A percentile compares a stretch with the other conserved stretches of the same genome.
Evolutionary conservation across 768 basidiomycete genomes (phyloP).

Genomic region (Boletellus ananas): DNA sequence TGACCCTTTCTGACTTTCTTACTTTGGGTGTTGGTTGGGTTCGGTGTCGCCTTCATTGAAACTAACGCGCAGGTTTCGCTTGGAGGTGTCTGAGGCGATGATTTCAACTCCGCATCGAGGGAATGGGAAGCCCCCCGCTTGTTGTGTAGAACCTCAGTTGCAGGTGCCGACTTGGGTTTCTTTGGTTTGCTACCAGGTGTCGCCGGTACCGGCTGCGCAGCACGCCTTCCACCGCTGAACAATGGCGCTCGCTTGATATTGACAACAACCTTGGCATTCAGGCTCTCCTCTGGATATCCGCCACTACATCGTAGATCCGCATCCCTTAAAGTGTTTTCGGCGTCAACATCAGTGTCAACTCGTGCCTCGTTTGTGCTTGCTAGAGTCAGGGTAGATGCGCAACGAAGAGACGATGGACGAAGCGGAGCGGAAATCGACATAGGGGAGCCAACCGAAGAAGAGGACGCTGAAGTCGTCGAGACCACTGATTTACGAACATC

Average conservation of each 20-base stretch:
- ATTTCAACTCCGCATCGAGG: conserved; percentile 4
- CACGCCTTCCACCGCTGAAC: conserved; percentile 35
- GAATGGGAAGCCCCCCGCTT: conserved; percentile 4
- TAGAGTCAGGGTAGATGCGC: conserved; percentile 32
- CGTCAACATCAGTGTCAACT: conserved; percentile 4
- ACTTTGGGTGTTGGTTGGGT: conserved; percentile 4
- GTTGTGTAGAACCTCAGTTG: neutral
- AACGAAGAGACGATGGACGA: conserved; percentile 42
- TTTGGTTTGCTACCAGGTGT: conserved; percentile 15
- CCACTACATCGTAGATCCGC: conserved; percentile 12
- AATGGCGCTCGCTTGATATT: conserved; percentile 49
- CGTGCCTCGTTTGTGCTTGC: conserved; percentile 20
- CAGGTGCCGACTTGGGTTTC: conserved; percentile 10
- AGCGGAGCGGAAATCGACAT: conserved; percentile 36
- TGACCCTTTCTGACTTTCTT: conserved; percentile 34
- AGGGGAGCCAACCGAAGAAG: conserved; percentile 36
- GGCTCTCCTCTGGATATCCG: conserved; percentile 15
- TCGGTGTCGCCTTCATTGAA: conserved; percentile 21
- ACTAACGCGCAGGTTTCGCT: conserved; percentile 8
- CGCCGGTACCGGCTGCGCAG: neutral
- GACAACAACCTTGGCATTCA: conserved; percentile 18
- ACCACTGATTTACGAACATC: conserved; percentile 28
- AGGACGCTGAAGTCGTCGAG: conserved; percentile 26
- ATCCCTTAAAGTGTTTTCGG: conserved; percentile 9
- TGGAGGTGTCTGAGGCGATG: conserved; percentile 24